Conservation (phyloP, 2,329 filamentous ascomycete species). For the Aspergillus pseudoterreus region DNA sequence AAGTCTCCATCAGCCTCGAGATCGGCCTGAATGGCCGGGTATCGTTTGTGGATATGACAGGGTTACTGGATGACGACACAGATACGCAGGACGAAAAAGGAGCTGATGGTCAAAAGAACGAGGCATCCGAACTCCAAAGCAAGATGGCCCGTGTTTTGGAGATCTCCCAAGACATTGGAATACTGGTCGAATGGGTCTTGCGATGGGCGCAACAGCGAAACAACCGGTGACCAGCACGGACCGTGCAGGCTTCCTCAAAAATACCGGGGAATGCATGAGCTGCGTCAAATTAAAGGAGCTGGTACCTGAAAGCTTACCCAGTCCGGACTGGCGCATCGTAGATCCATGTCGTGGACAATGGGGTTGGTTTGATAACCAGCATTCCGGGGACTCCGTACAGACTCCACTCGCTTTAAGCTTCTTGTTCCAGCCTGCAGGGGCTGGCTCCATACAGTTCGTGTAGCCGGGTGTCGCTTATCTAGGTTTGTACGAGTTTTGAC, state of each 20-base stretch:
- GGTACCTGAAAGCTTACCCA: no score
- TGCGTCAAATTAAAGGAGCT: no score
- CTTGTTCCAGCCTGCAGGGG: no score
- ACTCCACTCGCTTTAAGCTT: no score
- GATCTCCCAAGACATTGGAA: conserved; percentile 42
- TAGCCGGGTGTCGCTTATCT: no score
- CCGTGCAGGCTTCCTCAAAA: not conserved
- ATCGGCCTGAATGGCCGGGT: conserved; percentile 41
- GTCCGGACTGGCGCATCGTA: no score
- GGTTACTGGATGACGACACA: conserved; percentile 23
- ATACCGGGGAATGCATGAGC: no score
- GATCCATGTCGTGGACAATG: no score
- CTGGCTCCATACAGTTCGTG: no score
- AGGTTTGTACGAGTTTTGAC: no score
- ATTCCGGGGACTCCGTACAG: no score
- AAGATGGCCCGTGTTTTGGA: conserved; percentile 39
- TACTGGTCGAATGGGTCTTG: conserved; percentile 43
- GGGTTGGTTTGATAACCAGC: no score
- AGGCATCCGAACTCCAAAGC: conserved; percentile 24
- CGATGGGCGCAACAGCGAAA: conserved; percentile 32
- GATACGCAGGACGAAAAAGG: conserved; percentile 15
- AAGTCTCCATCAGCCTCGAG: conserved; percentile 35
- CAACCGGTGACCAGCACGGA: conserved; percentile 12
- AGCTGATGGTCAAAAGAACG: conserved; percentile 13
- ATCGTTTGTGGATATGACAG: conserved; percentile 35